Percentiles rank a stretch among this genome's conserved stretches.
Conservation (phyloP, 2,329 filamentous ascomycete genomes). For the Fusarium sp. region DNA sequence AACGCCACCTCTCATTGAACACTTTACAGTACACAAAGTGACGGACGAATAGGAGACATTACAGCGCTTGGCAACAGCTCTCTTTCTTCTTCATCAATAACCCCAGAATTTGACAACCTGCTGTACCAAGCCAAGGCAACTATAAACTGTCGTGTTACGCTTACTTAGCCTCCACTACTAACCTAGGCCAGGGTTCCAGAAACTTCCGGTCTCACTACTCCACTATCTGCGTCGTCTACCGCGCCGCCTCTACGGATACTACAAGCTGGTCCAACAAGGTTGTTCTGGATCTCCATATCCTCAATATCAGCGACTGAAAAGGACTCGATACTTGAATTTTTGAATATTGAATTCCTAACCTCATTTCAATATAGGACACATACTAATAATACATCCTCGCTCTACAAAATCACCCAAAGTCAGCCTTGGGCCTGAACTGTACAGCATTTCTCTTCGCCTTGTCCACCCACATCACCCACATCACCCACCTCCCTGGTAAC, state of each 20-base stretch:
- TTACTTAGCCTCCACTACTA: background rate
- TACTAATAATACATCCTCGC: background rate
- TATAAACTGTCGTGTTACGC: background rate
- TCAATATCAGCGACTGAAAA: background rate
- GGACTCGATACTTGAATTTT: background rate
- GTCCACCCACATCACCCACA: slow-evolving; percentile 19
- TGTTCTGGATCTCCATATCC: slow-evolving; percentile 9
- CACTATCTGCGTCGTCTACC: slow-evolving; percentile 8
- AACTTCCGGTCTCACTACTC: slow-evolving; percentile 4
- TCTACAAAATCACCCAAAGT: background rate
- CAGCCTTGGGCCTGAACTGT: background rate
- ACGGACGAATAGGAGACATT: background rate
- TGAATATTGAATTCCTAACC: background rate
- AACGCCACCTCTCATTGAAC: slow-evolving; percentile 8
- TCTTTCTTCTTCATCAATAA: slow-evolving; percentile 2
- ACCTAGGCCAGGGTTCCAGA: background rate
- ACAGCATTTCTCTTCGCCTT: slow-evolving; percentile 6
- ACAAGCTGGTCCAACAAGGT: slow-evolving; percentile 31
- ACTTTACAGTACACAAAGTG: background rate
- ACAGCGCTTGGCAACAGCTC: background rate
- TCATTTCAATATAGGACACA: background rate
- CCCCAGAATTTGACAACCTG: background rate
- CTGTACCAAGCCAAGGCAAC: slow-evolving; percentile 3
- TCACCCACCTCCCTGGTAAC: slow-evolving; percentile 37
- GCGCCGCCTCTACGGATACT: background rate